A percentile compares a stretch with the other conserved stretches of the same genome.
These are phyloP conservation scores for Macroventuria anomochaeta DNA, from an alignment of 2,329 filamentous ascomycete species.

Conservation along the genomic window DNA sequence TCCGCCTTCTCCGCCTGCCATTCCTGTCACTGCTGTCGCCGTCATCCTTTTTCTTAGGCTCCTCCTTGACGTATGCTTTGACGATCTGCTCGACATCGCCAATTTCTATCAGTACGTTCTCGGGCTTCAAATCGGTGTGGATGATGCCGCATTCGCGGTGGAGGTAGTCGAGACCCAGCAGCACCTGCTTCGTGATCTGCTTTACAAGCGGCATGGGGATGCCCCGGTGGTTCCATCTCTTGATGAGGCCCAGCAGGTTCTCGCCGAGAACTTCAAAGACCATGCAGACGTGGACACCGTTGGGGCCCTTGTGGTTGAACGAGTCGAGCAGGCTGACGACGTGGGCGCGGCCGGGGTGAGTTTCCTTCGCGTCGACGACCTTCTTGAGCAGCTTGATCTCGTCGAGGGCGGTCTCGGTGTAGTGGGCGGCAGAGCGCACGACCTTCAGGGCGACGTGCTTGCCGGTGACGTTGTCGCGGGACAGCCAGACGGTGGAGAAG, in stretches of 20 bases:
- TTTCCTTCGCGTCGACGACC: conserved; percentile 92
- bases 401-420: conserved; percentile 97
- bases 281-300: conserved; percentile 98
- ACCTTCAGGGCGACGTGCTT: conserved; percentile 99
- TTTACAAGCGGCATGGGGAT: conserved; percentile 97
- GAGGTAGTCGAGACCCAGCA: conserved; percentile 93
- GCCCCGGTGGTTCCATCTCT: conserved; percentile 96
- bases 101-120: conserved; percentile 98
- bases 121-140: conserved; percentile 95
- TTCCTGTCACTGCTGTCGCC: conserved; percentile 94
- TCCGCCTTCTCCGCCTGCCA: conserved; percentile 85
- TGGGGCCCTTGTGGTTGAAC: conserved; percentile 96
- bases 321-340: conserved; percentile 96
- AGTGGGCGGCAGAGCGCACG: conserved; percentile 95
- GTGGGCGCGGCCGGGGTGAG: conserved; percentile 91
- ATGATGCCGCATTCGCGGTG: conserved; percentile 99
- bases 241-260: conserved; percentile 93
- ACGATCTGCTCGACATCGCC: conserved; percentile 99
- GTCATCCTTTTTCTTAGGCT: conserved; percentile 67
- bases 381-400: conserved; percentile 98
- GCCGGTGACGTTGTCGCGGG: conserved; percentile 81
- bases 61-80: conserved; percentile 90
- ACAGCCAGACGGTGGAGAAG: conserved; percentile 94
- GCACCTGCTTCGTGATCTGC: conserved; percentile 97
- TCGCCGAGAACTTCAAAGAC: conserved; percentile 98